Base-by-base conservation (phyloP, 2,329 filamentous ascomycete genomes). In the Fusarium oligoseptatum region DNA sequence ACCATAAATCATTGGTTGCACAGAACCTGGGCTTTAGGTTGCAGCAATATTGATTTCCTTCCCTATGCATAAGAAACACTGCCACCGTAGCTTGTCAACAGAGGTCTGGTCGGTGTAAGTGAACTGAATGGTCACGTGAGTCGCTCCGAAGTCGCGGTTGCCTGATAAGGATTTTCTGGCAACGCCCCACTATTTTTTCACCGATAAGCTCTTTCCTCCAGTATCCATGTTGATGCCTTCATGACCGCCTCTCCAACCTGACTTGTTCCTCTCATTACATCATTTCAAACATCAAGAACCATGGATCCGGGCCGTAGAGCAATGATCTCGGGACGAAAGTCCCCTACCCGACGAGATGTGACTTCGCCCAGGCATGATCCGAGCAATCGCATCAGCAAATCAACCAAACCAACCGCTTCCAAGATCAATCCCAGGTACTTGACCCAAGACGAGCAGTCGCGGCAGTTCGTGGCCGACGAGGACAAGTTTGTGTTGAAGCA, bases 401-500 rank as follows among this genome's bases (percentile, higher is more conserved):
- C 78, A 60, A 80, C 72, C 63, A 76, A 77, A 22, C 70, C 78
- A 37, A 78, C 78, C 64, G 69, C 77, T 24, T 73, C 80, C 27
- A 78, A 78, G 68, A 79, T 81, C 61, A 73, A 78, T 39, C 77
- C 82, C n/a, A 83, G 80, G 64, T 89, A 88, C 77, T 84, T 94
- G 71, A 93, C 92, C 67, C 90, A 95, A 80, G 93, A 95, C 78
- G 92, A 95, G 80, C 92, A 95, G 80, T 93, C 92, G 75, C 88
- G 92, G 29, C 89, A 93, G 80, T 99, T 97, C 88, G 94, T 98
- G 22, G 94, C 96, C 62, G 94, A 97, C 78, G 97, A 99, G 83
- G 97, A 99, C 85, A 92, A 93, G 74, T 99, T 99, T 80, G 97
- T 98, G 66, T 87, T 99, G 80, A 95, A 95, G 83, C 97, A 99